Percentiles rank a stretch among this genome's conserved stretches.
Evolutionary conservation across 768 basidiomycete species (phyloP).

Genomic region (Suillus placidus): DNA sequence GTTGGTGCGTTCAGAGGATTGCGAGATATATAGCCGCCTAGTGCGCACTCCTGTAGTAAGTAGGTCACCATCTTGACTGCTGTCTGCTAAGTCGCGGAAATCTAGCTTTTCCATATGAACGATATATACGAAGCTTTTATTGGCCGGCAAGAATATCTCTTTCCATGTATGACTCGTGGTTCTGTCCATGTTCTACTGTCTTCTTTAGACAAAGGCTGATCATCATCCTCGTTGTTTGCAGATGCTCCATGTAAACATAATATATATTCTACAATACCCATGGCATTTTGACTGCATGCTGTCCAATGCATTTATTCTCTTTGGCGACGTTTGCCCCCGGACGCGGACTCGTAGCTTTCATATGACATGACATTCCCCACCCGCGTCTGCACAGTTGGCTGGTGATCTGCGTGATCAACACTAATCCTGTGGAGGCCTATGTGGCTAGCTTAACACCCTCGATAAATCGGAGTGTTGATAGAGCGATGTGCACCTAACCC

Average conservation of each 20-base stretch:
- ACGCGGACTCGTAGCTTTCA: neutral
- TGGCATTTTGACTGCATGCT: neutral
- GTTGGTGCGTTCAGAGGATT: conserved; percentile 26
- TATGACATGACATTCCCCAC: neutral
- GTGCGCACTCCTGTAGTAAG: neutral
- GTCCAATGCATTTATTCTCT: neutral
- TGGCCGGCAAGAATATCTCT: neutral
- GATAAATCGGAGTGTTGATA: neutral
- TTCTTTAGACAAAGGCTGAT: neutral
- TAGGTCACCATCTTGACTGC: neutral
- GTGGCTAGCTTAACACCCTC: neutral
- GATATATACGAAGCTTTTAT: neutral
- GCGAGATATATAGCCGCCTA: conserved; percentile 8
- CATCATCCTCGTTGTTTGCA: neutral
- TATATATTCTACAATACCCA: neutral
- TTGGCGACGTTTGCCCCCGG: neutral
- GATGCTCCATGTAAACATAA: neutral
- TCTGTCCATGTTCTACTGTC: neutral
- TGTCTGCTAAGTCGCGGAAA: neutral
- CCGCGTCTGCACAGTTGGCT: neutral
- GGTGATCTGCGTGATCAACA: neutral
- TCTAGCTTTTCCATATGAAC: neutral
- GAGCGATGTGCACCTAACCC: neutral
- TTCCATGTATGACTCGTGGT: neutral
- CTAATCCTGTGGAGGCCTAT: neutral